These are phyloP conservation scores for Psilocybe cyanescens DNA, from an alignment of 768 basidiomycete genomes.

Conservation along the genomic window DNA sequence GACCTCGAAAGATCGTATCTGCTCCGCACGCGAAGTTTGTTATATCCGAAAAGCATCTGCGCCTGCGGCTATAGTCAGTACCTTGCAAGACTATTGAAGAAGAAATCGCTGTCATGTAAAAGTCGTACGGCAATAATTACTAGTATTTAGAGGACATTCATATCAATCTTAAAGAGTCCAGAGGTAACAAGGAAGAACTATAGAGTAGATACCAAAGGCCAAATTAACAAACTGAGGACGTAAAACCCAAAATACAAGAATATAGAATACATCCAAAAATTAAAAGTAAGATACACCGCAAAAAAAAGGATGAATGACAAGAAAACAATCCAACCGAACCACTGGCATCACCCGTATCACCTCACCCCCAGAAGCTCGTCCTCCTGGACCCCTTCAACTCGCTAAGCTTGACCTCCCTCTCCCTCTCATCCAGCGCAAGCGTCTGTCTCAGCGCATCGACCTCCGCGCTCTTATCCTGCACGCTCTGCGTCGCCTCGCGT, in stretches of 20 bases:
- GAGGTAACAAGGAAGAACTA: too few relatives aligned
- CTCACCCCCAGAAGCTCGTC: not conserved
- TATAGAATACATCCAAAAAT: not conserved
- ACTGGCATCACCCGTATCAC: not conserved
- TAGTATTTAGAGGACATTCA: too few relatives aligned
- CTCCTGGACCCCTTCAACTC: constrained; percentile 38
- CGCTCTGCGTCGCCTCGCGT: constrained; percentile 57
- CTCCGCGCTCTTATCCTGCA: constrained; percentile 75
- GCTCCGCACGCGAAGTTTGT: too few relatives aligned
- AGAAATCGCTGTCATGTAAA: too few relatives aligned
- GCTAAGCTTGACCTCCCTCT: constrained; percentile 55
- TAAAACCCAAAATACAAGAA: not conserved
- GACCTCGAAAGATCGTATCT: too few relatives aligned
- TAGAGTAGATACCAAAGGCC: too few relatives aligned
- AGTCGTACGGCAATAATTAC: too few relatives aligned
- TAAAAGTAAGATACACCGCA: not conserved
- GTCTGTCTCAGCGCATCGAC: constrained; percentile 67
- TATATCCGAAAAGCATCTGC: too few relatives aligned
- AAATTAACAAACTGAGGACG: not conserved
- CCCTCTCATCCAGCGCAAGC: constrained; percentile 74
- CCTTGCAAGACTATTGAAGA: too few relatives aligned
- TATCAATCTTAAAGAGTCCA: too few relatives aligned
- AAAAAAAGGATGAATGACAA: not conserved
- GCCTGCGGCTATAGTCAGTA: too few relatives aligned
- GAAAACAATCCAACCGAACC: not conserved